Base-by-base conservation (phyloP, 2,329 filamentous ascomycete species). In the Colletotrichum gigasporum region DNA sequence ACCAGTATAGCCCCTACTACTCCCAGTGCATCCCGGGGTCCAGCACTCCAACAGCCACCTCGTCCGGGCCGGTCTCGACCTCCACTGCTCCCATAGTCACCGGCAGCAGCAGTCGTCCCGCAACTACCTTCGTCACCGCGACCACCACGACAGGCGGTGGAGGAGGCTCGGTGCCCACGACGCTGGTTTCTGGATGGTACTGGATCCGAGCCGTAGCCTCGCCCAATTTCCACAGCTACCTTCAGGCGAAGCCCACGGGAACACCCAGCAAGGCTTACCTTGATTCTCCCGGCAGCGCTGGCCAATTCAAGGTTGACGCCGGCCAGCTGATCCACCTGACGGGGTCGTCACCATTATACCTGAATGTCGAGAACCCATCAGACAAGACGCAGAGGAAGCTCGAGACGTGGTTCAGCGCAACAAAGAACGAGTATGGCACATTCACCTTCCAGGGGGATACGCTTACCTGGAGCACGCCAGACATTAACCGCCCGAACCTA, bases 391-490 rank as follows among this genome's bases (percentile, higher is more conserved):
- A 80, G 62, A 81, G 79, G 22, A 81, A 78, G 53, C 79, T 89
- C 41, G 74, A 79, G 4, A 81, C 87, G 3, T 82, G 77, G 47
- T 89, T 88, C 74, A 78, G 78, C 18, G 75, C 78, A 47, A 79
- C 76, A 39, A 78, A 83, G 71, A 87, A 85, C 71, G 74, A 78
- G 0, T 88, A 85, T 62, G 86, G 86, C 6, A 81, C 80, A 0
- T 89, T 89, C 71, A 80, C 74, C 0, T 89, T 82, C 72, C 81
- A 83, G 67, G 86, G 86, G n/a, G 86, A 89, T 71, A 81, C 85
- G 3, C 71, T 88, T 32, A 83, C 82, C 10, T 89, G 86, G 87
- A 79, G 73, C 55, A 79, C 77, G 12, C 71, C 79, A 1, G 80
- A 78, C 22, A 74, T 88, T 32, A 74, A 76, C 50, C 73, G 86